phyloP scores from a whole-genome alignment of 805 yeast genomes.

The Starmera caribaea region DNA sequence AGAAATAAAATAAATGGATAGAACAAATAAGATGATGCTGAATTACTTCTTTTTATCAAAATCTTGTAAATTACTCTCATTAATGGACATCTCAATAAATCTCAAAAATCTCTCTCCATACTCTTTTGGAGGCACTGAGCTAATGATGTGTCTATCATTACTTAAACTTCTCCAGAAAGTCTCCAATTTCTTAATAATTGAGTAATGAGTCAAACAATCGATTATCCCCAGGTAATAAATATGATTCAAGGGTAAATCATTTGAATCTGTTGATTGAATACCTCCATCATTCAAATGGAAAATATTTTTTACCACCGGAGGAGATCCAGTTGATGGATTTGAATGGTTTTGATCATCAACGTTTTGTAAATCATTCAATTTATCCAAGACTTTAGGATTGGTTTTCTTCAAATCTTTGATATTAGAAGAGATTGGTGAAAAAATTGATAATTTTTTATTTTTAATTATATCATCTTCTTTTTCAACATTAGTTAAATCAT shows the following conservation, averaged over 20 bases:
- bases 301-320: slow-evolving; percentile 30
- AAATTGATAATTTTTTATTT: slow-evolving; percentile 29
- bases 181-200: slow-evolving; percentile 66
- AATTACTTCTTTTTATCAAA: slow-evolving; percentile 1
- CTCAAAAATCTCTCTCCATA: slow-evolving; percentile 80
- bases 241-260: slow-evolving; percentile 49
- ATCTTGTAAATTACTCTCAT: slow-evolving; percentile 11
- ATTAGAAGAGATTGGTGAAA: slow-evolving; percentile 19
- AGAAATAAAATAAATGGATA: no score
- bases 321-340: slow-evolving; percentile 30
- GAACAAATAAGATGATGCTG: no score
- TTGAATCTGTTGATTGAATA: slow-evolving; percentile 52
- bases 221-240: slow-evolving; percentile 89
- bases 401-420: slow-evolving; percentile 28
- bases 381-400: slow-evolving; percentile 34
- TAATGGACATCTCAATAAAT: slow-evolving; percentile 44
- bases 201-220: slow-evolving; percentile 82
- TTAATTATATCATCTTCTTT: slow-evolving; percentile 17
- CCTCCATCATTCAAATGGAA: slow-evolving; percentile 85
- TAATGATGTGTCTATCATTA: slow-evolving; percentile 59
- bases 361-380: slow-evolving; percentile 24
- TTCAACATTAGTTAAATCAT: slow-evolving; percentile 57
- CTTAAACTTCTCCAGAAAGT: slow-evolving; percentile 75
- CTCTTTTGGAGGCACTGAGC: slow-evolving; percentile 85
- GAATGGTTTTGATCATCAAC: no score